Conservation (phyloP, 2,329 filamentous ascomycete species). For the Rugonectria rugulosa region DNA sequence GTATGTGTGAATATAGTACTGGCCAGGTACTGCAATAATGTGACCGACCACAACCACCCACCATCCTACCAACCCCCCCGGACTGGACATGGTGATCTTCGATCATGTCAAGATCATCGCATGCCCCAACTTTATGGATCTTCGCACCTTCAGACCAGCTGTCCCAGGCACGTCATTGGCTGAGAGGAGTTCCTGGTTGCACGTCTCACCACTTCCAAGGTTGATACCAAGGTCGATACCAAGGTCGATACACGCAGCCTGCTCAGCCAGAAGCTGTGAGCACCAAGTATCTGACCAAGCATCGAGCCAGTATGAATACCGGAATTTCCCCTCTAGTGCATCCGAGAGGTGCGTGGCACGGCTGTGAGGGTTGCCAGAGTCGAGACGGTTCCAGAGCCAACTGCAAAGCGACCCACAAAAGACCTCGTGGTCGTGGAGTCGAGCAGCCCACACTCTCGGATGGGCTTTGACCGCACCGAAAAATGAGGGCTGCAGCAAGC, state of each 20-base stretch:
- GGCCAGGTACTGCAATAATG: no score
- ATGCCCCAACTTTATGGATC: constrained; percentile 10
- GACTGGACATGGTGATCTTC: constrained; percentile 6
- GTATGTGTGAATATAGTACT: no score
- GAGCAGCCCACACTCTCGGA: constrained; percentile 4
- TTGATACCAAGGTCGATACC: no score
- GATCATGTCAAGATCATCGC: constrained; percentile 12
- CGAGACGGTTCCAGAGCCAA: background rate
- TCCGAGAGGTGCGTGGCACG: background rate
- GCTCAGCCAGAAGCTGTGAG: background rate
- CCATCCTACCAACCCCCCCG: background rate
- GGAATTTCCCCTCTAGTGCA: constrained; percentile 1
- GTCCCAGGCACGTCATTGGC: background rate
- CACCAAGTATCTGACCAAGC: background rate
- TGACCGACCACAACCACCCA: no score
- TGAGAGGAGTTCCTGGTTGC: constrained; percentile 3
- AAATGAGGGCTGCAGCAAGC: background rate
- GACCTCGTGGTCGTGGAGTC: constrained; percentile 17
- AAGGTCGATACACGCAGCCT: background rate
- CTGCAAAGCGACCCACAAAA: constrained; percentile 5
- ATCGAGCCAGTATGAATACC: background rate
- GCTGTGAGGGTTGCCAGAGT: background rate
- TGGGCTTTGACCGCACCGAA: background rate
- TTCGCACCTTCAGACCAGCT: background rate
- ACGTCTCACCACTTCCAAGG: constrained; percentile 8